Percentiles rank a stretch among this genome's conserved stretches.
phyloP scores from a whole-genome alignment of 257 asterid genomes.

The Capsicum pubescens region DNA sequence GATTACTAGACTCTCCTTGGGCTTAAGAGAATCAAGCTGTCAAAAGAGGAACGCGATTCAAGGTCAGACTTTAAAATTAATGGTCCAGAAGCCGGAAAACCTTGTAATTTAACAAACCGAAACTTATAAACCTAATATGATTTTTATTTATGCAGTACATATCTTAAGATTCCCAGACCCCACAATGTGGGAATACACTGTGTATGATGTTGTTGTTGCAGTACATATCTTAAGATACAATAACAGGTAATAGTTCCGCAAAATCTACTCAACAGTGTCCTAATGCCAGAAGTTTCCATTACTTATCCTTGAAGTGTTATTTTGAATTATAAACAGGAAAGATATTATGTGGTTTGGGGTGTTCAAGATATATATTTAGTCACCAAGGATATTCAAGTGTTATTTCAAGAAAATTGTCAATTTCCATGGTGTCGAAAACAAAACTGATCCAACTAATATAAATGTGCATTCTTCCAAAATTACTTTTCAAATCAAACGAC shows the following conservation, averaged over 20 bases:
- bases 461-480: not conserved
- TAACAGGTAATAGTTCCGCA: not conserved
- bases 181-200: too few relatives aligned
- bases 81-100: not conserved
- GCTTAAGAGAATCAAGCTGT: conserved; percentile 97
- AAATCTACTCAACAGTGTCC: not conserved
- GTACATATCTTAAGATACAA: not conserved
- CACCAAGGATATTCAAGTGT: not conserved
- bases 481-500: not conserved
- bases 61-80: not conserved
- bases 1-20: conserved; percentile 92
- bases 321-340: not conserved
- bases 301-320: not conserved
- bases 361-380: not conserved
- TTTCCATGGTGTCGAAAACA: not conserved
- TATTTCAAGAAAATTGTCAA: not conserved
- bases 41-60: conserved; percentile 18
- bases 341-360: not conserved
- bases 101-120: not conserved
- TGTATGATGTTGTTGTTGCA: too few relatives aligned
- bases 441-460: not conserved
- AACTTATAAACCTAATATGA: conserved; percentile 3
- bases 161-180: not conserved
- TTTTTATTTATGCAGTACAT: not conserved
- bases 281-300: not conserved